phyloP scores from a whole-genome alignment of 129 eudicot genomes.

The Artemisia argyi region DNA sequence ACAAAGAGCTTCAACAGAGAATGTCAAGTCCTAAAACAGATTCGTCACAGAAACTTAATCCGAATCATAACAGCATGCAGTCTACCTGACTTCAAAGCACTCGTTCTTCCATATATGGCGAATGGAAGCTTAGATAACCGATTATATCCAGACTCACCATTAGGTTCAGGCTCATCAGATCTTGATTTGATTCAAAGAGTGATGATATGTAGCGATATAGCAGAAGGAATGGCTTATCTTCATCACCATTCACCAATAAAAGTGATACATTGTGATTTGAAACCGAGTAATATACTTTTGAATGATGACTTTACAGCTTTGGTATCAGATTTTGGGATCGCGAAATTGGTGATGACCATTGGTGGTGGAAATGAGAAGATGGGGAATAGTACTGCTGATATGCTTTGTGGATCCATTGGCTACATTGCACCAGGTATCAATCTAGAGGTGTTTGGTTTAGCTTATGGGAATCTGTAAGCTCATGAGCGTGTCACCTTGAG shows the following conservation, averaged over 20 bases:
- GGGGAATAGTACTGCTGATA: constrained; percentile 52
- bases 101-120: constrained; percentile 61
- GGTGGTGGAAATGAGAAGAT: constrained; percentile 41
- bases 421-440: constrained; percentile 66
- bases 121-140: constrained; percentile 61
- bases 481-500: no score
- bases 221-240: constrained; percentile 70
- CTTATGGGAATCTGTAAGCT: no score
- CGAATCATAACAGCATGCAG: constrained; percentile 63
- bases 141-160: constrained; percentile 37
- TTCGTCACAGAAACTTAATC: constrained; percentile 53
- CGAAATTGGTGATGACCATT: constrained; percentile 47
- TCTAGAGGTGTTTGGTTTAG: background rate
- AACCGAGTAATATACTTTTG: constrained; percentile 69
- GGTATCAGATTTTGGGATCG: constrained; percentile 67
- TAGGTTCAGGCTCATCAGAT: constrained; percentile 39
- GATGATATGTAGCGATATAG: constrained; percentile 62
- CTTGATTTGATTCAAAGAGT: constrained; percentile 47
- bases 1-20: constrained; percentile 60
- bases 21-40: constrained; percentile 61
- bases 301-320: constrained; percentile 62
- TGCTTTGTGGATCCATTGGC: constrained; percentile 63
- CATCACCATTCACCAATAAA: constrained; percentile 67
- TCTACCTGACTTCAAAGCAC: constrained; percentile 69
- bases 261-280: constrained; percentile 65